Evolutionary conservation across 257 asterid genomes (phyloP).

Genomic region (Nyctanthes arbortristis): DNA sequence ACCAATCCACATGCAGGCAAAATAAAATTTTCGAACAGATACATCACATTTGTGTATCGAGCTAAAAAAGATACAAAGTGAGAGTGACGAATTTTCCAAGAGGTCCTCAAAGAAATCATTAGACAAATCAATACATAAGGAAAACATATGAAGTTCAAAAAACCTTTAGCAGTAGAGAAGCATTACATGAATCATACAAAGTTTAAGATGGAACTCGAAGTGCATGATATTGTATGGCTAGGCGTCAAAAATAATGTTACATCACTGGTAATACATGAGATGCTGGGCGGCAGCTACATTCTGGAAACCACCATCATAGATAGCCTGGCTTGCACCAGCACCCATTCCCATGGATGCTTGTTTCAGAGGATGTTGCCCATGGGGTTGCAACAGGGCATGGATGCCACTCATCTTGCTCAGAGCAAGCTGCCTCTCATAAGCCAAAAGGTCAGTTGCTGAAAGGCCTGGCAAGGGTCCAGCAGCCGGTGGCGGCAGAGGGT

Average conservation of each 20-base stretch:
- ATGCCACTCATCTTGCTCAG: slow-evolving; percentile 53
- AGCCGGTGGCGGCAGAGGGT: slow-evolving; percentile 52
- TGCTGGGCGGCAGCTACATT: slow-evolving; percentile 52
- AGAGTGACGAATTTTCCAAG: no score
- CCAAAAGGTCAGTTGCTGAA: slow-evolving; percentile 38
- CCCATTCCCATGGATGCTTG: slow-evolving; percentile 27
- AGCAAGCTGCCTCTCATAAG: slow-evolving; percentile 44
- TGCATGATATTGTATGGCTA: not conserved
- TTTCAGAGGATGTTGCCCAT: slow-evolving; percentile 27
- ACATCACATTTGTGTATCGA: no score
- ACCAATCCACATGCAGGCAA: no score
- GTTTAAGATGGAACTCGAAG: not conserved
- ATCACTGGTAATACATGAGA: slow-evolving; percentile 50
- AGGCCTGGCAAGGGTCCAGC: slow-evolving; percentile 37
- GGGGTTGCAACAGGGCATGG: slow-evolving; percentile 29
- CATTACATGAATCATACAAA: not conserved
- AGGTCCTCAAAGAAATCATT: no score
- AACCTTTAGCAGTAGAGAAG: not conserved
- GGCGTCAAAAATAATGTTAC: no score
- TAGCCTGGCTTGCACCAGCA: slow-evolving; percentile 49
- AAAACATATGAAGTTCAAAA: not conserved
- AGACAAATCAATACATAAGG: not conserved
- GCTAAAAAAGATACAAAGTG: no score
- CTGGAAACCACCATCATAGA: slow-evolving; percentile 58
- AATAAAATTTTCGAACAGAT: no score